These are phyloP conservation scores for Pseudocercospora vitis DNA, from an alignment of 2,329 filamentous ascomycete genomes.

Conservation along the genomic window DNA sequence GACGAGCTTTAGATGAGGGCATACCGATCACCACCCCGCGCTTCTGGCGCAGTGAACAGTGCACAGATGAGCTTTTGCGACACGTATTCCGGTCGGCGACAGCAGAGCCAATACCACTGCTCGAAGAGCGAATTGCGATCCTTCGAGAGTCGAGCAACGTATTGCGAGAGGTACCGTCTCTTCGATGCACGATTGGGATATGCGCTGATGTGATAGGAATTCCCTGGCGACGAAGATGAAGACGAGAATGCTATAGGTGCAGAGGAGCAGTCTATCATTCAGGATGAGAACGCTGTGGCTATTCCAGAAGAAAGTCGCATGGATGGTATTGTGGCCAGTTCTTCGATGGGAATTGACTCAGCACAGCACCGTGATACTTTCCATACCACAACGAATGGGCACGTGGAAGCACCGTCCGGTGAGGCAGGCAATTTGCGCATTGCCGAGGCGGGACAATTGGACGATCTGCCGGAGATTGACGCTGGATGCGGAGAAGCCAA, in stretches of 20 bases:
- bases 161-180: constrained; percentile 46
- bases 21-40: constrained; percentile 85
- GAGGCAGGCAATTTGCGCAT: constrained; percentile 1
- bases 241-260: constrained; percentile 6
- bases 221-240: constrained; percentile 19
- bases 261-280: not conserved
- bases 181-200: not conserved
- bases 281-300: not conserved
- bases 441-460: not conserved
- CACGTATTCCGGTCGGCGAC: constrained; percentile 86
- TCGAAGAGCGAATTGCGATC: constrained; percentile 74
- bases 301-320: not conserved
- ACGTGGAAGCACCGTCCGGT: not conserved
- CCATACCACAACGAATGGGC: not conserved
- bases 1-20: constrained; percentile 84
- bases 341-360: not conserved
- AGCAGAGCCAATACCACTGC: constrained; percentile 80
- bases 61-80: constrained; percentile 69
- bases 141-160: constrained; percentile 80
- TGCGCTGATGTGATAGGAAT: constrained; percentile 25
- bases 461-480: constrained; percentile 20
- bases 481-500: constrained; percentile 10
- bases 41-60: constrained; percentile 66
- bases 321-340: not conserved
- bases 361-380: not conserved